Conservation (phyloP, 2,329 filamentous ascomycete species). For the Penicillium sclerotiorum region DNA sequence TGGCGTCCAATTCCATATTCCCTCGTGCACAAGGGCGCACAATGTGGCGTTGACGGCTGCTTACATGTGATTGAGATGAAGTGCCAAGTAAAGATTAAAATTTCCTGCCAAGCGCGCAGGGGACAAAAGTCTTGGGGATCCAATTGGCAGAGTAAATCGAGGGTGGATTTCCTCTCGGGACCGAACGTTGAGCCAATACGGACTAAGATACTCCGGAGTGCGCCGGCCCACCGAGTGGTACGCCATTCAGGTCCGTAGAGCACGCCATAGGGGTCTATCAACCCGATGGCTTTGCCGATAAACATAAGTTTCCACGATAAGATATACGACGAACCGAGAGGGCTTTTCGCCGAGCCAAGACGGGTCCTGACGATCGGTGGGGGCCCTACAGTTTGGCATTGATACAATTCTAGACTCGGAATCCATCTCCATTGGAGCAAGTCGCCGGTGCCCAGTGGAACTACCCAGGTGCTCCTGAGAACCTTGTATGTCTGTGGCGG, state of each 20-base stretch:
- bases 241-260: background rate
- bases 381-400: background rate
- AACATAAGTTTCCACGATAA: background rate
- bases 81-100: no score
- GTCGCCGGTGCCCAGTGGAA: background rate
- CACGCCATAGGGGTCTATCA: background rate
- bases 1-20: no score
- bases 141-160: no score
- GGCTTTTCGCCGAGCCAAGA: background rate
- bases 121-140: no score
- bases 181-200: no score
- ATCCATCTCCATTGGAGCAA: background rate
- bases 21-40: no score
- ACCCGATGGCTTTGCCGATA: background rate
- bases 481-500: no score
- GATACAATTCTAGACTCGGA: background rate
- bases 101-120: no score
- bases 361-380: background rate
- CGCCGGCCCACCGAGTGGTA: background rate
- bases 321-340: background rate
- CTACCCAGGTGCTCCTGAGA: background rate
- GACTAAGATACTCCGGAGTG: background rate
- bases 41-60: no score
- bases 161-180: no score
- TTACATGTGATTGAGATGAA: no score